phyloP scores from a whole-genome alignment of 495 filamentous ascomycete species.

The Xylaria intraflava region DNA sequence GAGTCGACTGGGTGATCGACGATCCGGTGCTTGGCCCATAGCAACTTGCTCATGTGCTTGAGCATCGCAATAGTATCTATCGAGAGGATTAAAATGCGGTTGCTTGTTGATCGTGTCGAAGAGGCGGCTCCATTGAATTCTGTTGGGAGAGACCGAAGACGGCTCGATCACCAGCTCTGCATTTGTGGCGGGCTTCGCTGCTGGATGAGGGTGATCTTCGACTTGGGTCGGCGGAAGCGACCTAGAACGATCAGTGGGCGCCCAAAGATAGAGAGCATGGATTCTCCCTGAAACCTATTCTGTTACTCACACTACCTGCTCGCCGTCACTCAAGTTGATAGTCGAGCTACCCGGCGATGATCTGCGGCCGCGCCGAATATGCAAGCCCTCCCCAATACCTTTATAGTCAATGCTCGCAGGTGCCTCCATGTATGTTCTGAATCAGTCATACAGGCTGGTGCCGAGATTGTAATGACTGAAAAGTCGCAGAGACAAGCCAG shows the following conservation, averaged over 20 bases:
- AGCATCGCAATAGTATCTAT: slow-evolving; percentile 1
- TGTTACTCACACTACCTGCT: not conserved
- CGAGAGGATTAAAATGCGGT: not conserved
- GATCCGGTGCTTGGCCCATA: not conserved
- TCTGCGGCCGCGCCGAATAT: not conserved
- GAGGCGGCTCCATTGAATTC: not conserved
- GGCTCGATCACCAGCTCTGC: not conserved
- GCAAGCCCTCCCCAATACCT: slow-evolving; percentile 5
- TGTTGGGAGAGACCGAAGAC: not conserved
- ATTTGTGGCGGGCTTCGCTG: not conserved
- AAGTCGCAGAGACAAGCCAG: too few species aligned
- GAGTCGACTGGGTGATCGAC: not conserved
- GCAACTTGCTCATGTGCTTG: slow-evolving; percentile 4
- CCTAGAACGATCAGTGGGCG: not conserved
- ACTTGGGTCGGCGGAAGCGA: not conserved
- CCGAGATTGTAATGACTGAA: too few species aligned
- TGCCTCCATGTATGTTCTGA: not conserved
- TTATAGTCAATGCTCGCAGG: not conserved
- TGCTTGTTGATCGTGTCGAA: not conserved
- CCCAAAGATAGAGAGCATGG: not conserved
- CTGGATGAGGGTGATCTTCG: not conserved
- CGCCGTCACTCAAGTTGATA: not conserved
- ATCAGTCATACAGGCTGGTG: not conserved
- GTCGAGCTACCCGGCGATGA: not conserved
- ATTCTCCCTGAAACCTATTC: not conserved